Conservation (phyloP, 23 red algal species). For the Agarophyton chilense region DNA sequence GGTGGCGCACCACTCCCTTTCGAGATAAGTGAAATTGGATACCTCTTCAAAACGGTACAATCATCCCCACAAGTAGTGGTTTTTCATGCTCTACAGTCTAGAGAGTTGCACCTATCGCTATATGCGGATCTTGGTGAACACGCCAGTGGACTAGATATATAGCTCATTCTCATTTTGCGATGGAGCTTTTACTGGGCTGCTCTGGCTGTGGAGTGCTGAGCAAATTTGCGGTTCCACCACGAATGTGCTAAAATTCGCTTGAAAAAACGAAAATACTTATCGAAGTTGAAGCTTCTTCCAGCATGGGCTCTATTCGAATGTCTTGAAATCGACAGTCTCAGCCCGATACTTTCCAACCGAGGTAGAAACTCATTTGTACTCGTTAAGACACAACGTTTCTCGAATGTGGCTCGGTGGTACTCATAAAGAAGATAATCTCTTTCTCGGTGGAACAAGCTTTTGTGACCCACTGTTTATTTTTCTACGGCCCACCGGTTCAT, state of each 20-base stretch:
- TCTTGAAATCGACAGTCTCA: neutral
- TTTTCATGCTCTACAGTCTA: neutral
- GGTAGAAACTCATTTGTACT: neutral
- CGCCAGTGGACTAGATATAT: too few relatives aligned
- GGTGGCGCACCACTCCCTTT: neutral
- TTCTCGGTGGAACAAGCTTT: neutral
- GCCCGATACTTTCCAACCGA: neutral
- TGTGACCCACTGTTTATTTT: neutral
- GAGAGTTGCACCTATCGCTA: neutral
- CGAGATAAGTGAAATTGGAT: neutral
- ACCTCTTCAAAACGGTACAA: neutral
- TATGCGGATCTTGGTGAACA: neutral
- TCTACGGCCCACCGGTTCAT: neutral
- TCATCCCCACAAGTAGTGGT: neutral
- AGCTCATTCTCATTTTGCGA: neutral
- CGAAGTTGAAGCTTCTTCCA: too few relatives aligned
- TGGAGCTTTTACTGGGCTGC: conserved; percentile 1
- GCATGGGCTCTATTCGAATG: too few relatives aligned
- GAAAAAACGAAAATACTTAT: neutral
- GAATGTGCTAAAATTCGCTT: neutral
- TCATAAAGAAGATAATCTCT: conserved; percentile 6
- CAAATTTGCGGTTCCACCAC: neutral
- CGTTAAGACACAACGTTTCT: conserved; percentile 24
- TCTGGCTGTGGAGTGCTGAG: neutral
- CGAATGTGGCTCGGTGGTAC: conserved; percentile 9